Evolutionary conservation across 2,329 filamentous ascomycete genomes (phyloP), one percentile per base, ranked within the genome.

Genomic region (Aspergillus brasiliensis): DNA sequence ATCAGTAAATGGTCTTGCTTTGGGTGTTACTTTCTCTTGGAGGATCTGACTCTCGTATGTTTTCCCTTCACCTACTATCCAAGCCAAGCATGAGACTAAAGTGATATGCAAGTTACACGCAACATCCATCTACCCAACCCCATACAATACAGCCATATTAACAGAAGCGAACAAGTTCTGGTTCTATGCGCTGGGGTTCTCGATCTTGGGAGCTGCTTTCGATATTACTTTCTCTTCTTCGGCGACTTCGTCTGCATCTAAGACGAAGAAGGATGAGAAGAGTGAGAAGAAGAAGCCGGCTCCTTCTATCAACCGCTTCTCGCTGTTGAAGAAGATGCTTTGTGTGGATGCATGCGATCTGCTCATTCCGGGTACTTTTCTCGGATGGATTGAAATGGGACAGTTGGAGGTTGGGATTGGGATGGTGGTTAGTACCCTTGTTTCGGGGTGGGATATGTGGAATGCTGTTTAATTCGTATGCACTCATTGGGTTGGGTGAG

Each of bases 151-250:
- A n/a, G 66, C 63, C 25, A 67, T 89, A 3, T 79, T 85, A 48
- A 62, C 82, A 21, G 87, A 91, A 74, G 85, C 84, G 0, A 86
- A 90, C 75, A 83, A 86, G 55, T 87, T 89, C 73, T 92, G 90
- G 90, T 84, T 91, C 63, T 84, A 87, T 40, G 83, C 83, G 0
- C 76, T 91, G 21, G 76, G 76, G 10, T 82, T 83, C 59, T 84
- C 82, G 0, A 75, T 85, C 0, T 44, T 82, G 2, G 69, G 70
- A 0, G 62, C 66, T 10, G 28, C 70, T 0, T 73, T 67, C 65
- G 63, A 63, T 5, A 55, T 73, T 13, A 1, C 62, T 64, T 46
- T 25, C 19, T 40, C 63, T 10, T 15, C 51, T 6, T n/a, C 73
- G 71, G 51, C 63, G 47, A n/a, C n/a, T n/a, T 62, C 79, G 11